Percentiles rank a stretch among this genome's conserved stretches.
Conservation (phyloP, 352 stramenopile species). For the Phytophthora sansomeana region DNA sequence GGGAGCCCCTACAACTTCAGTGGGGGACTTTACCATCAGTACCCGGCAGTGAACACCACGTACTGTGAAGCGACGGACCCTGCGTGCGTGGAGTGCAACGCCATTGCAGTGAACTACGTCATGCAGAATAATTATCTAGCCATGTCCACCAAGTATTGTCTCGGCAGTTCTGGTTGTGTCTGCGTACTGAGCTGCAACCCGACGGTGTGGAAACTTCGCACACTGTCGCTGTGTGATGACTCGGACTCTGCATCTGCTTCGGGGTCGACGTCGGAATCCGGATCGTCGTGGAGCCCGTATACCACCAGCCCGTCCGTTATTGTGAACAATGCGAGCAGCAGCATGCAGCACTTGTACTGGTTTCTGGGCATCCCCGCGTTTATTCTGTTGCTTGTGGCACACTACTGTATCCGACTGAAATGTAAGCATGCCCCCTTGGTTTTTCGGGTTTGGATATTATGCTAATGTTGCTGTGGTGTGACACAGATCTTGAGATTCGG, state of each 20-base stretch:
- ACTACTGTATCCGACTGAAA: slow-evolving; percentile 36
- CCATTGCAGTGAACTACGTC: slow-evolving; percentile 48
- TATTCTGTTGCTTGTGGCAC: slow-evolving; percentile 24
- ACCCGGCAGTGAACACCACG: slow-evolving; percentile 53
- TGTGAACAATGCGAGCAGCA: slow-evolving; percentile 17
- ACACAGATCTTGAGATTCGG: slow-evolving; percentile 24
- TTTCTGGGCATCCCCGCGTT: slow-evolving; percentile 21
- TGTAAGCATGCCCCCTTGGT: slow-evolving; percentile 9
- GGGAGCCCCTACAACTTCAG: slow-evolving; percentile 47
- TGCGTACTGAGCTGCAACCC: slow-evolving; percentile 61
- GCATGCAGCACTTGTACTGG: slow-evolving; percentile 29
- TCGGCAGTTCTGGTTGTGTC: slow-evolving; percentile 49
- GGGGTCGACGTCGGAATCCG: slow-evolving; percentile 4
- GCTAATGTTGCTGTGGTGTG: slow-evolving; percentile 2
- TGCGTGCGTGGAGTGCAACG: slow-evolving; percentile 50
- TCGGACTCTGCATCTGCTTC: slow-evolving; percentile 13
- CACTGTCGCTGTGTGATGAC: slow-evolving; percentile 27
- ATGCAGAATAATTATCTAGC: slow-evolving; percentile 49
- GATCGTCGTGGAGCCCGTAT: slow-evolving; percentile 21
- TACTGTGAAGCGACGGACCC: slow-evolving; percentile 58
- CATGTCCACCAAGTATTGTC: slow-evolving; percentile 60
- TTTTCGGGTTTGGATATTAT: neutral
- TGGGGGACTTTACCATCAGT: slow-evolving; percentile 56
- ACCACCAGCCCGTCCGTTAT: slow-evolving; percentile 32
- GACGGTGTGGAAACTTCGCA: slow-evolving; percentile 34